phyloP scores from a whole-genome alignment of 257 asterid genomes.

The Nyctanthes arbortristis region DNA sequence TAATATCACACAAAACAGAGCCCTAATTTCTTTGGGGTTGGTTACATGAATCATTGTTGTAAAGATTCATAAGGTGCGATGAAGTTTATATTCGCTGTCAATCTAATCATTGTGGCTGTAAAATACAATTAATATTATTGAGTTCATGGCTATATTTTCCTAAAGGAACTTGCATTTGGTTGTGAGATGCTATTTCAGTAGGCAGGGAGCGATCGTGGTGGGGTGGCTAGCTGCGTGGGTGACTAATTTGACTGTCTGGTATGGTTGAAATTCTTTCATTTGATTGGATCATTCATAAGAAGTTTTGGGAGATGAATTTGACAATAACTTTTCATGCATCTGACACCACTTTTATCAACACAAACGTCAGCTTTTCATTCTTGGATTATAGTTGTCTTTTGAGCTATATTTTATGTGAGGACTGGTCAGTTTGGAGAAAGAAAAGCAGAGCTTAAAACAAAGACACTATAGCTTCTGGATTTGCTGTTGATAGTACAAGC shows the following conservation, averaged over 20 bases:
- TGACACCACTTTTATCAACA: neutral
- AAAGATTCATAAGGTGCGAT: neutral
- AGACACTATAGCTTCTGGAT: slow-evolving; percentile 12
- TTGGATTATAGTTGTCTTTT: neutral
- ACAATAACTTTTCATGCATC: no score
- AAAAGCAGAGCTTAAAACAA: slow-evolving; percentile 9
- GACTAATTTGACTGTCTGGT: no score
- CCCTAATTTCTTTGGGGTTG: neutral
- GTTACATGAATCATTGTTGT: neutral
- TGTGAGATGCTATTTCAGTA: no score
- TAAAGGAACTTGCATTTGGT: no score
- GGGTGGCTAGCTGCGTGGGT: no score
- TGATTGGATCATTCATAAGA: neutral
- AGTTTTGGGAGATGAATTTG: no score
- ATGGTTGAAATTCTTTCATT: neutral
- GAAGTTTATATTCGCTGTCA: neutral
- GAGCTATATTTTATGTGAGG: slow-evolving; percentile 9
- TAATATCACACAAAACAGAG: neutral
- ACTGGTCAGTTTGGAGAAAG: neutral
- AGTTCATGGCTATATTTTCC: no score
- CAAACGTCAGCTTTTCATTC: neutral
- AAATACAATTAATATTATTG: no score
- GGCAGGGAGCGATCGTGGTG: no score
- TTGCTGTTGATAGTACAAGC: slow-evolving; percentile 11
- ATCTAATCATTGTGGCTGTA: neutral